phyloP scores from a whole-genome alignment of 768 basidiomycete genomes.

The Agaricus blazei region DNA sequence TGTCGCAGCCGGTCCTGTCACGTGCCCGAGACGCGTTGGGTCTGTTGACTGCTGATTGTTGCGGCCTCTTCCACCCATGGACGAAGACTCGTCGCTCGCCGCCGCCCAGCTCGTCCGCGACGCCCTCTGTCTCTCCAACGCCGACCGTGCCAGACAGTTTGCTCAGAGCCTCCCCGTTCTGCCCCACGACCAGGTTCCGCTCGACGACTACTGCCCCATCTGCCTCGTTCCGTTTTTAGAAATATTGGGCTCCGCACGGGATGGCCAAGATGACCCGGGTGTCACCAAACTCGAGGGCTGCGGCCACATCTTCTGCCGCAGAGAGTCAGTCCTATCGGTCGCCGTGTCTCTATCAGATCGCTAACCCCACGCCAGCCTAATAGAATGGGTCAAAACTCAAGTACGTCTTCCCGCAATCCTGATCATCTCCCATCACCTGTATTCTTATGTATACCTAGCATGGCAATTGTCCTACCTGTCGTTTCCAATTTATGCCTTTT shows the following conservation, averaged over 20 bases:
- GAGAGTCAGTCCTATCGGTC: conserved; percentile 39
- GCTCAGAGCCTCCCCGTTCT: conserved; percentile 43
- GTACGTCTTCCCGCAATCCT: conserved; percentile 26
- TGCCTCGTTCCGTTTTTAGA: conserved; percentile 51
- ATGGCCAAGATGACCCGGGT: conserved; percentile 22
- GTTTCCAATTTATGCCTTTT: conserved; percentile 53
- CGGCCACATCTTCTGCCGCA: conserved; percentile 63
- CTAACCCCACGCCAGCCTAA: conserved; percentile 33
- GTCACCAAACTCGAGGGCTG: conserved; percentile 56
- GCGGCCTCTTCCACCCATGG: not conserved
- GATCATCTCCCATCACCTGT: not conserved
- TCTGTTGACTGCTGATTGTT: not conserved
- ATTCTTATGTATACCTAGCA: conserved; percentile 35
- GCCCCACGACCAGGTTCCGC: conserved; percentile 29
- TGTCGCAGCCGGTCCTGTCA: not conserved
- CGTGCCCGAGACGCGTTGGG: not conserved
- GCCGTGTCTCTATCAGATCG: not conserved
- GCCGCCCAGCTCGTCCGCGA: conserved; percentile 20
- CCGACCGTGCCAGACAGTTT: conserved; percentile 29
- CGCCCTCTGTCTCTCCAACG: conserved; percentile 14
- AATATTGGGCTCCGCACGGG: conserved; percentile 29
- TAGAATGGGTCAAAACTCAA: conserved; percentile 59
- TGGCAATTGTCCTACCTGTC: conserved; percentile 67
- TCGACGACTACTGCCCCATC: conserved; percentile 60
- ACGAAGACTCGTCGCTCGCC: conserved; percentile 6